Percentiles rank a stretch among this genome's conserved stretches.
Evolutionary conservation across 2,329 filamentous ascomycete species (phyloP).

Genomic region (Calonectria hongkongensis): DNA sequence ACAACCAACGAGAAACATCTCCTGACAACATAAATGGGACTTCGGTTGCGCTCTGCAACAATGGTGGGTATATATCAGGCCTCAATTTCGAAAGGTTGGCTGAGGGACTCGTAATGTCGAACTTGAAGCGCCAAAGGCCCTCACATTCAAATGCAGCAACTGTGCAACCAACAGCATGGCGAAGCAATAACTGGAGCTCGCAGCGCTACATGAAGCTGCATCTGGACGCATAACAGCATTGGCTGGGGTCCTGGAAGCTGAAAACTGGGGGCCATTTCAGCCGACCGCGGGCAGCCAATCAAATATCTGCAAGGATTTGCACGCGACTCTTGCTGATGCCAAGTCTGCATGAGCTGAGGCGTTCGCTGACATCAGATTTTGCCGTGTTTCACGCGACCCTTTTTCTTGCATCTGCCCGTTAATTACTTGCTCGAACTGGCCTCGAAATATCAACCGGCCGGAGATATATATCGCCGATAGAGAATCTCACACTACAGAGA

Average conservation of each 20-base stretch:
- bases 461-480: no score
- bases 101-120: neutral
- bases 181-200: neutral
- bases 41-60: neutral
- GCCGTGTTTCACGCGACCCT: no score
- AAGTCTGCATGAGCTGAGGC: neutral
- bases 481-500: no score
- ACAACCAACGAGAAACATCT: neutral
- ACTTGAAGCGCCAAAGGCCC: neutral
- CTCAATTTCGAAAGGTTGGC: neutral
- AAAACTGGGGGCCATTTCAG: constrained; percentile 11
- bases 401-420: no score
- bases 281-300: neutral
- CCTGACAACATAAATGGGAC: constrained; percentile 3
- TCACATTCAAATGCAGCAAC: no score
- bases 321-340: neutral
- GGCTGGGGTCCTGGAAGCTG: neutral
- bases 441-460: no score
- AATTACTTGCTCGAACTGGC: no score
- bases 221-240: neutral
- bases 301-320: neutral
- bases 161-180: neutral
- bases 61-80: neutral
- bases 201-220: neutral
- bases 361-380: neutral